Conservation (phyloP, 208 protist species). For the Trypanosoma vivax region DNA sequence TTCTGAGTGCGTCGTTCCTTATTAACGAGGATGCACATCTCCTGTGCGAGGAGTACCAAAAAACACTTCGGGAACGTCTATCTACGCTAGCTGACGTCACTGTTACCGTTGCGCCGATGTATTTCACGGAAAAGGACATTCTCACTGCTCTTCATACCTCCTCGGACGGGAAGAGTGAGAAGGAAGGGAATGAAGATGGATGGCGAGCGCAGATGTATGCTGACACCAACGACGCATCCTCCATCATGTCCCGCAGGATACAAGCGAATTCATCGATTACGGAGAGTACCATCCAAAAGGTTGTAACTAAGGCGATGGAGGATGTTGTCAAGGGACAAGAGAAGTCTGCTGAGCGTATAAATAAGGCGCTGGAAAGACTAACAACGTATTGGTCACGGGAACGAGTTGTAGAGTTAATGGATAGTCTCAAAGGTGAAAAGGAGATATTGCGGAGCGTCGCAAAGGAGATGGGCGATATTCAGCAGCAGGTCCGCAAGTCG, state of each 20-base stretch:
- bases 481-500: slow-evolving; percentile 7
- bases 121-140: slow-evolving; percentile 20
- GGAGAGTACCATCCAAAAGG: slow-evolving; percentile 25
- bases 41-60: slow-evolving; percentile 21
- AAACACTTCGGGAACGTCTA: slow-evolving; percentile 4
- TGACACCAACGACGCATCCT: background rate
- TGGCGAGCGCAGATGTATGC: background rate
- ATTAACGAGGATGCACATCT: slow-evolving; percentile 18
- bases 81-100: slow-evolving; percentile 7
- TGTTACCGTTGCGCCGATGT: slow-evolving; percentile 9
- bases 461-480: slow-evolving; percentile 20
- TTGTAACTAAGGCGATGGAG: slow-evolving; percentile 50
- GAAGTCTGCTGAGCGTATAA: slow-evolving; percentile 51
- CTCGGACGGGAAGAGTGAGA: background rate
- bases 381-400: slow-evolving; percentile 52
- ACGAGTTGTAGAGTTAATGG: slow-evolving; percentile 46
- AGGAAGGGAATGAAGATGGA: background rate
- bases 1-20: slow-evolving; percentile 19
- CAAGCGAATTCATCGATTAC: background rate
- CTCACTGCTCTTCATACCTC: slow-evolving; percentile 17
- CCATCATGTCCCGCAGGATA: background rate
- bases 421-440: slow-evolving; percentile 32
- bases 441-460: slow-evolving; percentile 36
- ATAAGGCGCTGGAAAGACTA: slow-evolving; percentile 50
- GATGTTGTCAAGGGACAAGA: slow-evolving; percentile 59